Conservation (phyloP, 805 yeast genomes). For the Pichia manshurica region DNA sequence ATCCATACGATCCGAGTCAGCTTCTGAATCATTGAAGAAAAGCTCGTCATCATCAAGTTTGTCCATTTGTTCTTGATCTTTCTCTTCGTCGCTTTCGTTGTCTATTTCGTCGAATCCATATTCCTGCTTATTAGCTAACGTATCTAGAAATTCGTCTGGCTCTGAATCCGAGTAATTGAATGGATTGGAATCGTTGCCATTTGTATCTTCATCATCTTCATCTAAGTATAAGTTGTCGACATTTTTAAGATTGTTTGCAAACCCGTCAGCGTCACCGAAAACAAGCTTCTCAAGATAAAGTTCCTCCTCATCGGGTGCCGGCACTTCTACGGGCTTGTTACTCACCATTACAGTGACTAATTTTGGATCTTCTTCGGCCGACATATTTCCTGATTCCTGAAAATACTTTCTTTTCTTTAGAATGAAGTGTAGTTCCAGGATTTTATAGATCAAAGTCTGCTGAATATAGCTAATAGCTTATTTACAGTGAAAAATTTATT, state of each 20-base stretch:
- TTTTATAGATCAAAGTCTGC: too few relatives aligned
- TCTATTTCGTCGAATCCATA: conserved; percentile 31
- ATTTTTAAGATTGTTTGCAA: conserved; percentile 56
- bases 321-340: conserved; percentile 29
- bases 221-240: conserved; percentile 52
- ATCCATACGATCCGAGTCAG: conserved; percentile 30
- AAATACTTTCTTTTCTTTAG: not conserved
- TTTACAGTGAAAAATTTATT: conserved; percentile 1
- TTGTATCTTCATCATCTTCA: conserved; percentile 31
- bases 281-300: conserved; percentile 71
- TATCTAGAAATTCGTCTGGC: conserved; percentile 33
- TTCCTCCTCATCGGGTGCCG: conserved; percentile 85
- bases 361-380: conserved; percentile 13
- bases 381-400: conserved; percentile 2
- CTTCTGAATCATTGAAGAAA: conserved; percentile 48
- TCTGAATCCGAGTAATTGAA: conserved; percentile 26
- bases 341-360: conserved; percentile 3
- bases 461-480: too few relatives aligned
- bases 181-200: conserved; percentile 17
- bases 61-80: conserved; percentile 30
- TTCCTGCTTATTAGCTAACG: conserved; percentile 41
- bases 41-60: conserved; percentile 43
- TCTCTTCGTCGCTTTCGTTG: conserved; percentile 28
- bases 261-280: conserved; percentile 81
- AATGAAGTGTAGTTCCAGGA: too few relatives aligned